Conservation (phyloP, 1,284 basidiomycete species). For the Puccinia hordei region DNA sequence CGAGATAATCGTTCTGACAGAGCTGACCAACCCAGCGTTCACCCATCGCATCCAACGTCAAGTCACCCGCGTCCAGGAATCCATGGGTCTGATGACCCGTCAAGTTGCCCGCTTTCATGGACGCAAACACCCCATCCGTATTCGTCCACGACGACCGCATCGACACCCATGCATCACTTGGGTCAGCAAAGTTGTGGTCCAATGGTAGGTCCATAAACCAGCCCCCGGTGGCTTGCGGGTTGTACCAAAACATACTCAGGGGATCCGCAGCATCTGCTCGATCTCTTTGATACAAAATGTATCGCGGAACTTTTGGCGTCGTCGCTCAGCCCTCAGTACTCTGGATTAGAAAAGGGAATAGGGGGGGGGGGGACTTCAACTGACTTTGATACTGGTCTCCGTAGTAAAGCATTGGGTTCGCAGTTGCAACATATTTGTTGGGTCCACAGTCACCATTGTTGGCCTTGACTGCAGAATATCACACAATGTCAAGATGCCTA, state of each 20-base stretch:
- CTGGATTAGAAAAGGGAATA: too few relatives aligned
- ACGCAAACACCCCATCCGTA: slow-evolving; percentile 76
- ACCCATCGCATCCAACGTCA: slow-evolving; percentile 91
- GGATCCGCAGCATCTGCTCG: slow-evolving; percentile 83
- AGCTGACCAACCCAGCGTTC: slow-evolving; percentile 94
- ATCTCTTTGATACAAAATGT: slow-evolving; percentile 88
- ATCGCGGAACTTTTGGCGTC: slow-evolving; percentile 65
- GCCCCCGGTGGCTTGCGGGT: slow-evolving; percentile 76
- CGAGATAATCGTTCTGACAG: slow-evolving; percentile 81
- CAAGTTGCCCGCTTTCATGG: slow-evolving; percentile 79
- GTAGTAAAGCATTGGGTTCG: slow-evolving; percentile 73
- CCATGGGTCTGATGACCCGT: slow-evolving; percentile 86
- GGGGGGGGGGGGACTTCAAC: background rate
- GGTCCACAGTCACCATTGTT: slow-evolving; percentile 74
- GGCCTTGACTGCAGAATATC: slow-evolving; percentile 33
- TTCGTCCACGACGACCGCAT: slow-evolving; percentile 93
- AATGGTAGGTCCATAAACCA: slow-evolving; percentile 86
- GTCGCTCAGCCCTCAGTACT: background rate
- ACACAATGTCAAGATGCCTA: background rate
- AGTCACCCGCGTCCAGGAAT: slow-evolving; percentile 82
- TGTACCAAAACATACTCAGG: slow-evolving; percentile 97
- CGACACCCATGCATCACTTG: slow-evolving; percentile 77
- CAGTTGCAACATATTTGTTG: slow-evolving; percentile 86
- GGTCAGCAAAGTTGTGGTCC: slow-evolving; percentile 77
- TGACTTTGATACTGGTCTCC: slow-evolving; percentile 67